Percentiles rank a stretch among this genome's conserved stretches.
Evolutionary conservation across 148 eudicot genomes (phyloP).

Genomic region (Chenopodium album): DNA sequence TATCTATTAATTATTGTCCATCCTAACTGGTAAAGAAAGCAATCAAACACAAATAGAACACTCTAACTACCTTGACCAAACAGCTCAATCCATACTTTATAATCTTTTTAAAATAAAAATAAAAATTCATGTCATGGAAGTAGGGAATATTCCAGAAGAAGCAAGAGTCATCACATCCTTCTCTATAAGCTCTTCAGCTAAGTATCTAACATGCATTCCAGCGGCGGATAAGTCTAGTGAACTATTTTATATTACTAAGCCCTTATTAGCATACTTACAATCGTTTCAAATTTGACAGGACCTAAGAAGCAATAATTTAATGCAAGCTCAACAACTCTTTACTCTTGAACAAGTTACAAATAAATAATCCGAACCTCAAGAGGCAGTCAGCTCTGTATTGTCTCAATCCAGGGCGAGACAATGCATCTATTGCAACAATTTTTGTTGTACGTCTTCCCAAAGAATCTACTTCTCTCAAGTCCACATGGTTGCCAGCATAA

Average conservation of each 20-base stretch:
- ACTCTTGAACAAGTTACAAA: not conserved
- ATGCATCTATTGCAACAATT: conserved; percentile 85
- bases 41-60: not conserved
- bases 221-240: not conserved
- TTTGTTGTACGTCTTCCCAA: conserved; percentile 76
- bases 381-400: conserved; percentile 62
- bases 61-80: not conserved
- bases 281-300: not conserved
- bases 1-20: too few species aligned
- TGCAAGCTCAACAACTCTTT: not conserved
- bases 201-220: conserved; percentile 10
- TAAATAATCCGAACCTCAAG: conserved; percentile 44
- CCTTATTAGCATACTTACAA: not conserved
- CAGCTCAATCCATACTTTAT: not conserved
- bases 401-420: conserved; percentile 59
- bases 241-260: not conserved
- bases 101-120: too few species aligned
- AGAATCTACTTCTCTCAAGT: conserved; percentile 50
- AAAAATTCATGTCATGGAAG: not conserved
- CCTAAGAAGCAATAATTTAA: not conserved
- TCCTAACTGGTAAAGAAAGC: not conserved
- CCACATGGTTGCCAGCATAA: conserved; percentile 65
- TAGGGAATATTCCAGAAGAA: not conserved
- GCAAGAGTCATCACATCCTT: not conserved
- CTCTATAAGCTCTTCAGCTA: not conserved